Percentiles rank a stretch among this genome's conserved stretches.
phyloP scores from a whole-genome alignment of 1,284 basidiomycete species.

The Exobasidium rhododendri region DNA sequence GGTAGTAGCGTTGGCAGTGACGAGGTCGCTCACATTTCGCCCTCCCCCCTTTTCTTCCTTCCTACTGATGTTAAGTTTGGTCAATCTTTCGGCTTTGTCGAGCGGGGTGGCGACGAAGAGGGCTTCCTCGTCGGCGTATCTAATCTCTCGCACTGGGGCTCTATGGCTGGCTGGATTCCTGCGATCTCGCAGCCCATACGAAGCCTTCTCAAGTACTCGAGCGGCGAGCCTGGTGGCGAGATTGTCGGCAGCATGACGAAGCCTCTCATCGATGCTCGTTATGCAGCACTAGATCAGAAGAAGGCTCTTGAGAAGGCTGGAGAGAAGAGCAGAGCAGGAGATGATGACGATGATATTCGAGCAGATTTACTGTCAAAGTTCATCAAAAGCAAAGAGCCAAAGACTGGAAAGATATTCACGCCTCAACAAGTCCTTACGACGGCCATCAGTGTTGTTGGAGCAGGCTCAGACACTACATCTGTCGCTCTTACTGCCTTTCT shows the following conservation, averaged over 20 bases:
- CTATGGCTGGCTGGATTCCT: conserved; percentile 29
- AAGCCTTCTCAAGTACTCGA: conserved; percentile 26
- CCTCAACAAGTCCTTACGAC: conserved; percentile 29
- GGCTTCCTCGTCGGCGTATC: conserved; percentile 31
- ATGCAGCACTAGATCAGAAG: background rate
- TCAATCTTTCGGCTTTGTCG: conserved; percentile 10
- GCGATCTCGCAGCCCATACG: conserved; percentile 23
- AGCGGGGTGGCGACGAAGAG: background rate
- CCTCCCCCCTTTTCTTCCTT: background rate
- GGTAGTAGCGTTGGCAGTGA: background rate
- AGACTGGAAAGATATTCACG: conserved; percentile 24
- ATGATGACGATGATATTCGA: conserved; percentile 28
- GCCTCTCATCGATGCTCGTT: conserved; percentile 29
- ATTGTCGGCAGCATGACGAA: conserved; percentile 32
- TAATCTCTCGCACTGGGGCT: conserved; percentile 41
- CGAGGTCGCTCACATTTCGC: background rate
- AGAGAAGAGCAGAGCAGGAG: background rate
- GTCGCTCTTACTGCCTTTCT: conserved; percentile 42
- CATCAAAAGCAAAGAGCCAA: conserved; percentile 32
- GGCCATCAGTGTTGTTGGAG: conserved; percentile 33
- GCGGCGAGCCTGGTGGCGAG: conserved; percentile 33
- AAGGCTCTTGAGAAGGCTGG: background rate
- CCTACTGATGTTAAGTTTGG: conserved; percentile 2
- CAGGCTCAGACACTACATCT: conserved; percentile 48
- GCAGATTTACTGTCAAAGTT: conserved; percentile 42